Evolutionary conservation across 2,329 filamentous ascomycete species (phyloP).

Genomic region (Chrysoporthe austroafricana): DNA sequence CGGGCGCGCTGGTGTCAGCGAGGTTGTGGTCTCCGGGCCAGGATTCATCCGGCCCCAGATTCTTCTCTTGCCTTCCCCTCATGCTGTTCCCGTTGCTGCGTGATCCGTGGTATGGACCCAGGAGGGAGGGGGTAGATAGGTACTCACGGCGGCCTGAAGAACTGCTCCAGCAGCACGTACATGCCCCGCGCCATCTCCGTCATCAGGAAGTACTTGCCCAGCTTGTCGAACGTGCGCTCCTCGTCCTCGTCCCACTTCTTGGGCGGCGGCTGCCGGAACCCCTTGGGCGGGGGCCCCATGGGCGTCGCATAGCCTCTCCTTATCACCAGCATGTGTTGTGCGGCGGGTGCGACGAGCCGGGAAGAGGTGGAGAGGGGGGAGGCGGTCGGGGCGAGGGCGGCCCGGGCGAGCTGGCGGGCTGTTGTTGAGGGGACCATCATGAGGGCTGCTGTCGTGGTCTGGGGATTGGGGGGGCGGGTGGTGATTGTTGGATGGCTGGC

Average conservation of each 20-base stretch:
- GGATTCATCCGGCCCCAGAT: neutral
- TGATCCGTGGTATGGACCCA: too few relatives aligned
- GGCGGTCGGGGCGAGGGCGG: constrained; percentile 16
- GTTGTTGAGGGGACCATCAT: constrained; percentile 25
- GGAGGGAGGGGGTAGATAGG: neutral
- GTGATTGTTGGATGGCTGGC: neutral
- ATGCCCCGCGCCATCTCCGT: constrained; percentile 96
- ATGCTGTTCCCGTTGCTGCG: neutral
- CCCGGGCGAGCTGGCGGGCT: constrained; percentile 30
- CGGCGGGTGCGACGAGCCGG: constrained; percentile 15
- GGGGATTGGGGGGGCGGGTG: neutral
- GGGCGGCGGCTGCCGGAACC: constrained; percentile 76
- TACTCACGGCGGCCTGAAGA: constrained; percentile 95
- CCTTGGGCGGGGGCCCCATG: constrained; percentile 74
- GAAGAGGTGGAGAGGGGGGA: constrained; percentile 4
- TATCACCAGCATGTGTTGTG: constrained; percentile 4
- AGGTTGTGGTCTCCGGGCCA: neutral
- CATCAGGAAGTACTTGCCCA: constrained; percentile 93
- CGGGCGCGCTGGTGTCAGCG: constrained; percentile 6
- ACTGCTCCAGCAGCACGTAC: constrained; percentile 97
- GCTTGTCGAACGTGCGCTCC: constrained; percentile 78
- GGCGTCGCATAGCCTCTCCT: constrained; percentile 64
- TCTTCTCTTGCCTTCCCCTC: neutral
- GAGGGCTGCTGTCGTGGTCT: neutral
- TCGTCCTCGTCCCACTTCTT: constrained; percentile 80